Conservation (phyloP, 805 yeast genomes). For the Ogataea methanolica region DNA sequence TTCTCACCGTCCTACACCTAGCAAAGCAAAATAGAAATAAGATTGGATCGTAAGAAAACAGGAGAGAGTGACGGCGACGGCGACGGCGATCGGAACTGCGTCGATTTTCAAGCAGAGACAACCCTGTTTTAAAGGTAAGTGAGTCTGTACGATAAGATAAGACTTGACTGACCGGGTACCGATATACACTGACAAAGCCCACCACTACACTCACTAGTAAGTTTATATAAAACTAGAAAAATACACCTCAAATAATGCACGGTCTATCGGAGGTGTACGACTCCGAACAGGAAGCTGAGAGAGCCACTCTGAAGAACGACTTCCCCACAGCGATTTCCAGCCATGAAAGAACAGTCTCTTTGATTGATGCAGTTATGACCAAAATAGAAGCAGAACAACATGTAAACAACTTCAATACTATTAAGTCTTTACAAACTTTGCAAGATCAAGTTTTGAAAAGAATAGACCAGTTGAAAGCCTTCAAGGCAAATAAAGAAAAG, state of each 20-base stretch:
- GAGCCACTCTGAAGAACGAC: slow-evolving; percentile 39
- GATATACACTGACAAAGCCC: too few species aligned
- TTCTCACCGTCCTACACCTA: too few species aligned
- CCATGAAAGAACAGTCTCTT: slow-evolving; percentile 34
- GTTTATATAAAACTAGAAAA: too few species aligned
- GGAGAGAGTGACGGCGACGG: too few species aligned
- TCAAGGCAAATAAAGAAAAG: slow-evolving; percentile 12
- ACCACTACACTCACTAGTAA: too few species aligned
- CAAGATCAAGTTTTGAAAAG: slow-evolving; percentile 21
- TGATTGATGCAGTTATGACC: slow-evolving; percentile 24
- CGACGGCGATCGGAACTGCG: too few species aligned
- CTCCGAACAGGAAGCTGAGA: slow-evolving; percentile 50
- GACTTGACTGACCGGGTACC: too few species aligned
- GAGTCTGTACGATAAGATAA: too few species aligned
- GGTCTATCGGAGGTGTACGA: slow-evolving; percentile 39
- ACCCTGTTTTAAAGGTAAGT: too few species aligned
- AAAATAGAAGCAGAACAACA: slow-evolving; percentile 7
- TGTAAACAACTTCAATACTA: slow-evolving; percentile 18
- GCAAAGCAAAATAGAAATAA: too few species aligned
- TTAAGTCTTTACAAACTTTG: slow-evolving; percentile 18
- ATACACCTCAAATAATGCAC: not conserved
- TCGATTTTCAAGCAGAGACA: too few species aligned
- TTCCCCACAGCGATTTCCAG: slow-evolving; percentile 35
- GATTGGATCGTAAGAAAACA: too few species aligned
- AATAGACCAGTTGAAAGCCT: slow-evolving; percentile 16